phyloP scores from a whole-genome alignment of 768 basidiomycete genomes.

The Lactarius indigo region DNA sequence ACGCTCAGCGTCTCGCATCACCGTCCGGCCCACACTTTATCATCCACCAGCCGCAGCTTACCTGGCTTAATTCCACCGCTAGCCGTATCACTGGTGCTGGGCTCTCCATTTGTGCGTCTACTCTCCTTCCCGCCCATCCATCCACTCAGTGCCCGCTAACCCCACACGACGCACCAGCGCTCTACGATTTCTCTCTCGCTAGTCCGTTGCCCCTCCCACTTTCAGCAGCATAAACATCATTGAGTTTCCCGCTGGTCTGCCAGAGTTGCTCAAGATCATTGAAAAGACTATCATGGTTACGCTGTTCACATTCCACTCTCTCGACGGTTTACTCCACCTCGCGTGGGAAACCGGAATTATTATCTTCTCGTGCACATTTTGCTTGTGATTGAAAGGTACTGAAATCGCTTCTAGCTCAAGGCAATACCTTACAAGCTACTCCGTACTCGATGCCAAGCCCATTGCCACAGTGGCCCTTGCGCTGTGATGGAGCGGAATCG shows the following conservation, averaged over 20 bases:
- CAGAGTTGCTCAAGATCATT: slow-evolving; percentile 69
- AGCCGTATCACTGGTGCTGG: slow-evolving; percentile 81
- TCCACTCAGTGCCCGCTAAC: neutral
- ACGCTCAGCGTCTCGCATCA: slow-evolving; percentile 80
- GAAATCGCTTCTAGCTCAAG: slow-evolving; percentile 4
- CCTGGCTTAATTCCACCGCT: slow-evolving; percentile 81
- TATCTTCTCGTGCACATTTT: slow-evolving; percentile 34
- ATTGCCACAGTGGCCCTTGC: no score
- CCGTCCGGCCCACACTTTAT: slow-evolving; percentile 95
- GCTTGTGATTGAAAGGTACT: neutral
- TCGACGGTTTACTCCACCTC: slow-evolving; percentile 90
- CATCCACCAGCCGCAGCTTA: slow-evolving; percentile 94
- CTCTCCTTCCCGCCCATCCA: neutral
- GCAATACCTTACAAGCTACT: no score
- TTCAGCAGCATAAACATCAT: slow-evolving; percentile 79
- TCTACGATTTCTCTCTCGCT: slow-evolving; percentile 83
- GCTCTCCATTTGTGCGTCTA: slow-evolving; percentile 64
- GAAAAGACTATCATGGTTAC: slow-evolving; percentile 77
- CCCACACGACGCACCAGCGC: slow-evolving; percentile 44
- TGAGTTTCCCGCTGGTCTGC: slow-evolving; percentile 64
- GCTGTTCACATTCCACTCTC: slow-evolving; percentile 87
- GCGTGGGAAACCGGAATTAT: slow-evolving; percentile 86
- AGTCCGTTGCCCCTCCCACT: slow-evolving; percentile 78
- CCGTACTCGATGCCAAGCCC: no score
- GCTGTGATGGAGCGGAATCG: slow-evolving; percentile 36